These are phyloP conservation scores for Paulownia fortunei DNA, from an alignment of 257 asterid species.

Conservation along the genomic window DNA sequence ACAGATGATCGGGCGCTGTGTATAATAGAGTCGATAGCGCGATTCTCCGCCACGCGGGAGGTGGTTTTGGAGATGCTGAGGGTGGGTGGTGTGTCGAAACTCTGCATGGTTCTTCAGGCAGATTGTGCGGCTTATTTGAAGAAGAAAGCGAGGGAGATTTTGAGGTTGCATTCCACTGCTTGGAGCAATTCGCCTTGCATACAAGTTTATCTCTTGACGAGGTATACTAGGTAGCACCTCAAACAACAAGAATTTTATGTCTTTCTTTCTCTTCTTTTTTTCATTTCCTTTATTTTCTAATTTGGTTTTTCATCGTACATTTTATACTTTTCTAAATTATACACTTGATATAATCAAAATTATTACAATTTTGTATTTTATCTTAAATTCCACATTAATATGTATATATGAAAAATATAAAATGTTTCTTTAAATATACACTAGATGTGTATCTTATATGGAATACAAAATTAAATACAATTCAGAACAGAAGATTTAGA, in stretches of 20 bases:
- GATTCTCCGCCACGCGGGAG: slow-evolving; percentile 63
- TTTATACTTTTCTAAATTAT: no score
- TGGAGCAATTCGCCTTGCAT: slow-evolving; percentile 92
- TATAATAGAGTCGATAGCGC: slow-evolving; percentile 54
- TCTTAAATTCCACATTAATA: no score
- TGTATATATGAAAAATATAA: no score
- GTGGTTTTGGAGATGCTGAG: slow-evolving; percentile 82
- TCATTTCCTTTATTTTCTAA: neutral
- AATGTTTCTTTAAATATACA: no score
- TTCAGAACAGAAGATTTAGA: no score
- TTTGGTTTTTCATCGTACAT: no score
- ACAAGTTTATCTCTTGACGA: slow-evolving; percentile 74
- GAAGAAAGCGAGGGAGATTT: slow-evolving; percentile 73
- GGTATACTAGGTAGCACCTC: slow-evolving; percentile 44
- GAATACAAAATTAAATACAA: no score
- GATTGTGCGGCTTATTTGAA: slow-evolving; percentile 65
- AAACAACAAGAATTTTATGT: neutral
- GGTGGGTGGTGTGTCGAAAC: slow-evolving; percentile 83
- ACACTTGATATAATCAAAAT: no score
- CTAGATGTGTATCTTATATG: no score
- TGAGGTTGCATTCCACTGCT: slow-evolving; percentile 67
- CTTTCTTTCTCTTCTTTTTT: neutral
- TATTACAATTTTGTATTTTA: no score
- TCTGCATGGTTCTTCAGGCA: slow-evolving; percentile 90
- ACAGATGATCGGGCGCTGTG: slow-evolving; percentile 65